A percentile compares a stretch with the other conserved stretches of the same genome.
Evolutionary conservation across 139 green algal genomes (phyloP).

Genomic region (Micractinium conductrix): DNA sequence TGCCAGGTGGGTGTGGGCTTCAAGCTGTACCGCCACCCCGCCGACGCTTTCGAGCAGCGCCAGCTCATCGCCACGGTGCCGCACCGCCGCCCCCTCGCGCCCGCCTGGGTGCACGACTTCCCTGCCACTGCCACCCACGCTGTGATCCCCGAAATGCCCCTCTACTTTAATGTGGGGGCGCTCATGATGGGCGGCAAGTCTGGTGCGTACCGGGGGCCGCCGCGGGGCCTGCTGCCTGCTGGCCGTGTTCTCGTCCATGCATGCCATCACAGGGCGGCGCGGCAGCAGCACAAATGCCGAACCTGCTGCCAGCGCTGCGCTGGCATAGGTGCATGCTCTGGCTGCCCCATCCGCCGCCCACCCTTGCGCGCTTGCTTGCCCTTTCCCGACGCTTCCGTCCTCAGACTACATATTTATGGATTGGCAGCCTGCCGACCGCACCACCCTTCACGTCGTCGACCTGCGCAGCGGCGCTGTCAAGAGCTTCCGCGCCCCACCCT

Average conservation of each 20-base stretch:
- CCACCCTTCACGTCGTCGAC: slow-evolving; percentile 65
- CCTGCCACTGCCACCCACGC: slow-evolving; percentile 48
- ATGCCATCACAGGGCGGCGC: too few relatives aligned
- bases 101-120: slow-evolving; percentile 87
- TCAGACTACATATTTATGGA: slow-evolving; percentile 74
- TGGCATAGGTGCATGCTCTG: too few relatives aligned
- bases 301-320: too few relatives aligned
- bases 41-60: slow-evolving; percentile 29
- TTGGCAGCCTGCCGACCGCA: slow-evolving; percentile 72
- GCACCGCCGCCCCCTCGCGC: slow-evolving; percentile 42
- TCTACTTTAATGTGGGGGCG: slow-evolving; percentile 71
- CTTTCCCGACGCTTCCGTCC: background rate
- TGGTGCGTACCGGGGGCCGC: background rate
- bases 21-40: slow-evolving; percentile 36
- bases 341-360: background rate
- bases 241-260: too few relatives aligned
- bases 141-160: slow-evolving; percentile 69
- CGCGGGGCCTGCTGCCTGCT: too few relatives aligned
- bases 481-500: slow-evolving; percentile 55
- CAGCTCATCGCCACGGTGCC: slow-evolving; percentile 52
- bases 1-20: slow-evolving; percentile 36
- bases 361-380: background rate
- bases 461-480: slow-evolving; percentile 53
- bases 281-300: too few relatives aligned
- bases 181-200: slow-evolving; percentile 46